Percentiles rank a stretch among this genome's conserved stretches.
phyloP scores from a whole-genome alignment of 2,329 filamentous ascomycete species.

The Rugonectria rugulosa region DNA sequence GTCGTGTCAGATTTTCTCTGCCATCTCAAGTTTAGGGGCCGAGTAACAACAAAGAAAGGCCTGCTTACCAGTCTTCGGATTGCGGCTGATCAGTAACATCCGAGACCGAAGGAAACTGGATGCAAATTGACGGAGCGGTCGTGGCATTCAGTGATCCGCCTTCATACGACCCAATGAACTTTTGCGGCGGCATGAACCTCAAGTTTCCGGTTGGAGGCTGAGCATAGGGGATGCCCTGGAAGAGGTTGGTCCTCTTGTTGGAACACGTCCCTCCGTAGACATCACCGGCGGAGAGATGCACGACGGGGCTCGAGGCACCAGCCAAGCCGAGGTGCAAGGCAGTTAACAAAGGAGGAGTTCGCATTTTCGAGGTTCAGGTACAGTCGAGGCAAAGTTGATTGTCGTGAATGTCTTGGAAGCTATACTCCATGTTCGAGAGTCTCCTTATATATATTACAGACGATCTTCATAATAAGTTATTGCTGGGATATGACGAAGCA shows the following conservation, averaged over 20 bases:
- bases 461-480: no score
- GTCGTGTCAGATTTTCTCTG: neutral
- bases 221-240: conserved; percentile 30
- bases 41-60: neutral
- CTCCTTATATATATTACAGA: no score
- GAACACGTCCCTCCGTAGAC: conserved; percentile 8
- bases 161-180: conserved; percentile 1
- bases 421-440: no score
- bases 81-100: conserved; percentile 4
- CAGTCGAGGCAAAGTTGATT: no score
- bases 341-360: neutral
- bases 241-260: conserved; percentile 4
- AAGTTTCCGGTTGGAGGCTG: conserved; percentile 23
- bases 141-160: conserved; percentile 20
- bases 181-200: conserved; percentile 26
- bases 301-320: neutral
- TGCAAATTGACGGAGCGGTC: conserved; percentile 16
- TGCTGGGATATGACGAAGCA: no score
- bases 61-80: conserved; percentile 28
- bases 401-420: no score
- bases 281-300: neutral
- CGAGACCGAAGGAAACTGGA: conserved; percentile 19
- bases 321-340: neutral
- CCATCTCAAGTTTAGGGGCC: neutral
- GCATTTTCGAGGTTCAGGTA: neutral